phyloP scores from a whole-genome alignment of 371 early-diverging fungal species.

The Nematocida parisii region DNA sequence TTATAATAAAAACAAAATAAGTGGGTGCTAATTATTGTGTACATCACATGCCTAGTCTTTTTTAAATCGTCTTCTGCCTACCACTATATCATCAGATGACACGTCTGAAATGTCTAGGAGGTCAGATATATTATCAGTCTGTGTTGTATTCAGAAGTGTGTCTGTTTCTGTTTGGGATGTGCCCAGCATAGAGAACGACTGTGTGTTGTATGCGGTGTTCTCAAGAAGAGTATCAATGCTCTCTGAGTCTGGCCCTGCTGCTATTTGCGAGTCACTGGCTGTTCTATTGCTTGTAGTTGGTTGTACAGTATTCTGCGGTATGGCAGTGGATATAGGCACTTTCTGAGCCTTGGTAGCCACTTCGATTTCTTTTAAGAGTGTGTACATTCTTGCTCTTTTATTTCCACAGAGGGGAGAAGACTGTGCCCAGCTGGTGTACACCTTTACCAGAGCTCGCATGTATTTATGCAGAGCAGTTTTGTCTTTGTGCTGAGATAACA shows the following conservation, averaged over 20 bases:
- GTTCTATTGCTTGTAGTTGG: neutral
- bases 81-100: neutral
- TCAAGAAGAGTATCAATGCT: conserved; percentile 16
- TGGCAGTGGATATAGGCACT: neutral
- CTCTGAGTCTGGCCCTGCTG: conserved; percentile 9
- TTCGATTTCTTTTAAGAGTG: conserved; percentile 19
- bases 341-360: conserved; percentile 8
- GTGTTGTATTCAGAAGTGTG: neutral
- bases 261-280: neutral
- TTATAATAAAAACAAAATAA: too few relatives aligned
- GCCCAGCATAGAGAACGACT: conserved; percentile 11
- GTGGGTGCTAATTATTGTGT: too few relatives aligned
- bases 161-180: conserved; percentile 10
- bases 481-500: neutral
- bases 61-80: conserved; percentile 3
- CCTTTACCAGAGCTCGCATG: conserved; percentile 16
- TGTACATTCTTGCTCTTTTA: conserved; percentile 37
- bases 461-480: neutral
- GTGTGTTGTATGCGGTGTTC: neutral
- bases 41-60: neutral
- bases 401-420: conserved; percentile 51
- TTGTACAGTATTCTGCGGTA: neutral
- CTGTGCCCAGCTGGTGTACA: conserved; percentile 36
- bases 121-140: conserved; percentile 3
- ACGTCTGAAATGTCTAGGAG: neutral